phyloP scores from a whole-genome alignment of 129 eudicot species.

The Flaveria sonorensis region DNA sequence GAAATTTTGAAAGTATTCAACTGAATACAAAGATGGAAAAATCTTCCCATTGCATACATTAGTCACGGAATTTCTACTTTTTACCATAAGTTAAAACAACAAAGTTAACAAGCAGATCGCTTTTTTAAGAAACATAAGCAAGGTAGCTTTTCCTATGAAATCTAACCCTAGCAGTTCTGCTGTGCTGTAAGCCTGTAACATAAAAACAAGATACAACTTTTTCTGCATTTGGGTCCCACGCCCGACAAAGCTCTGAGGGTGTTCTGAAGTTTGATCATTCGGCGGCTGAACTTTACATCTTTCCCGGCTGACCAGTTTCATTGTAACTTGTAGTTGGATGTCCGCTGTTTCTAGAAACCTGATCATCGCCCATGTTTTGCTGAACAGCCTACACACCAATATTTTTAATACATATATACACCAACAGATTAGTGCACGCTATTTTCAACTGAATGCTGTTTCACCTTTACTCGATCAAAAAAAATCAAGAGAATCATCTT shows the following conservation, averaged over 20 bases:
- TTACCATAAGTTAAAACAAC: constrained; percentile 21
- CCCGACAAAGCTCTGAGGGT: background rate
- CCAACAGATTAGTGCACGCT: constrained; percentile 12
- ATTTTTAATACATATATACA: no score
- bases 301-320: constrained; percentile 27
- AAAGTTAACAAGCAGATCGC: constrained; percentile 22
- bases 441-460: background rate
- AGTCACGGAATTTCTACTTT: constrained; percentile 9
- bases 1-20: no score
- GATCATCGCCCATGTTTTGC: constrained; percentile 66
- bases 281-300: constrained; percentile 23
- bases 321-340: constrained; percentile 33
- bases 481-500: background rate
- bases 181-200: constrained; percentile 25
- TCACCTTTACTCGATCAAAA: background rate
- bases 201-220: background rate
- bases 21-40: constrained; percentile 8
- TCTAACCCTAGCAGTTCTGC: constrained; percentile 28
- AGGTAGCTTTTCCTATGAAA: constrained; percentile 22
- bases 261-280: background rate
- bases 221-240: background rate
- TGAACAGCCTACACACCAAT: constrained; percentile 26
- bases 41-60: constrained; percentile 29
- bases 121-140: constrained; percentile 31
- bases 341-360: constrained; percentile 35